Conservation (phyloP, 225 moss, liverwort and hornwort genomes). For the Neckera pumila region DNA sequence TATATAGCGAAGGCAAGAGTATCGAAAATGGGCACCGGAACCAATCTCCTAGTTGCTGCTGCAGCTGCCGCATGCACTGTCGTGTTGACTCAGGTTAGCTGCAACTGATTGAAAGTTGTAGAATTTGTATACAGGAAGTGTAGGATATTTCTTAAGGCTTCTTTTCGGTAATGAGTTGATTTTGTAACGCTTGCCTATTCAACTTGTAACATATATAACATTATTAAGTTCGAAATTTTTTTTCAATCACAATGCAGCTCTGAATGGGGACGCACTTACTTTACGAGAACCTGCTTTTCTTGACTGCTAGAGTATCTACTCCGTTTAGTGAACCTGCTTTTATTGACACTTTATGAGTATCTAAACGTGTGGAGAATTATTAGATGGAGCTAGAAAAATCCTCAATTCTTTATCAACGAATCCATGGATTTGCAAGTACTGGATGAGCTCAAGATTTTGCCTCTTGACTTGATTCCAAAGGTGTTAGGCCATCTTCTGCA, state of each 20-base stretch:
- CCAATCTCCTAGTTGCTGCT: constrained; percentile 81
- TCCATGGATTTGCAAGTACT: not conserved
- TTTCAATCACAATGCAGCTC: not conserved
- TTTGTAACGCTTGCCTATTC: not conserved
- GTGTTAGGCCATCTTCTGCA: not conserved
- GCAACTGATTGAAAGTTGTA: not conserved
- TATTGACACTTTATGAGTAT: not conserved
- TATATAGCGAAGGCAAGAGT: constrained; percentile 50
- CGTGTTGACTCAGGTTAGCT: constrained; percentile 65
- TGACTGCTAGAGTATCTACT: not conserved
- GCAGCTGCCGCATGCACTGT: constrained; percentile 86
- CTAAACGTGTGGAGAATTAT: not conserved
- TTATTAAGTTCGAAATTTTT: not conserved
- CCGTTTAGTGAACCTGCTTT: not conserved
- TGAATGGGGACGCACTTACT: not conserved
- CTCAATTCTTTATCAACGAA: too few species aligned
- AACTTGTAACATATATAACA: not conserved
- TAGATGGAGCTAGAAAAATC: not conserved
- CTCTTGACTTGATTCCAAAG: not conserved
- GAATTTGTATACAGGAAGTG: not conserved
- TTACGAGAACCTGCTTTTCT: not conserved
- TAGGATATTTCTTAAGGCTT: not conserved
- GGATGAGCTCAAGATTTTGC: not conserved
- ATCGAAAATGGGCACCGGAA: constrained; percentile 72
- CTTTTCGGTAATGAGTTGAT: not conserved